Base-by-base conservation (phyloP, 805 yeast species). In the Myxozyma udenii region DNA sequence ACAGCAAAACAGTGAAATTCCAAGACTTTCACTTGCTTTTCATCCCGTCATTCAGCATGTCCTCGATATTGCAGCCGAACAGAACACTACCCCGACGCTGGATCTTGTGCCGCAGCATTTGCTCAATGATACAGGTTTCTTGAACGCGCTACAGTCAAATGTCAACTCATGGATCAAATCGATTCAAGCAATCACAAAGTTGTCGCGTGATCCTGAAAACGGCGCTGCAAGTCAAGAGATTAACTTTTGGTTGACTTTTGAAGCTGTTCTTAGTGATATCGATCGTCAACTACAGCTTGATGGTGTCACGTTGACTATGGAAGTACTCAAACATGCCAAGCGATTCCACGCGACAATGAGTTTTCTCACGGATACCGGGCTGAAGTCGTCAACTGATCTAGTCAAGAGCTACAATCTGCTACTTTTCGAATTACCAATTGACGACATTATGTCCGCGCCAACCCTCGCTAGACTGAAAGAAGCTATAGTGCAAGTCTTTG, bases 331-430 rank as follows among this genome's bases (percentile, higher is more conserved):
- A 53, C 70, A 75, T 14, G 88, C 89, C 2, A 89, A 86, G 60
- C 73, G 97, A 57, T 86, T 83, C 63, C 95, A 86, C 64, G 83
- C 87, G 0, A 83, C 90, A 0, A 78, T 80, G n/a, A 76, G 84
- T 32, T 84, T 86, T 61, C 70, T 78, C 30, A 78, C 87, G 4
- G 95, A 87, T 62, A 80, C 85, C 1, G 87, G 87, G 0, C 67
- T 91, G 19, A 67, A 71, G 33, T 63, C 60, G n/a, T 47, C 64
- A 9, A 42, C 44, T 18, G 61, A 58, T 7, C 25, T 38, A 21
- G 78, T 88, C 0, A 69, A 71, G 11, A 72, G 74, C n/a, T 81
- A 82, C 63, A 83, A 81, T 57, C 77, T 78, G 6, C 69, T 91
- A 24, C 69, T 88, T 58, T 77, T 78, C 41, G 93, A 84, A 47